Evolutionary conservation across 768 basidiomycete species (phyloP).

Genomic region (Macrolepiota fuliginosa): DNA sequence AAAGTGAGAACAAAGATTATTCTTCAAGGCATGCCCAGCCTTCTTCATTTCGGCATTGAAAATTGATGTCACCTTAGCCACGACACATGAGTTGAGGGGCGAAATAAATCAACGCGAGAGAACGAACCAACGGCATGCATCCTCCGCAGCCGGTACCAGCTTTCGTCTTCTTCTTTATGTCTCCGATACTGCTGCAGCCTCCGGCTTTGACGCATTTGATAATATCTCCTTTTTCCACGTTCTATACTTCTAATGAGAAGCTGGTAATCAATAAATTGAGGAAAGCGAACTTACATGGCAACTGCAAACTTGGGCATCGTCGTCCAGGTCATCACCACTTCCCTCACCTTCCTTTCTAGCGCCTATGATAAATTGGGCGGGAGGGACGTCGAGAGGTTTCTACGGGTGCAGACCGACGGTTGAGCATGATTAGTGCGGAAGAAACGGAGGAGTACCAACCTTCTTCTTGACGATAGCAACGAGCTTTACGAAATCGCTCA

Average conservation of each 20-base stretch:
- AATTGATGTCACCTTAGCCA: slow-evolving; percentile 24
- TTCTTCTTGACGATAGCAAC: slow-evolving; percentile 71
- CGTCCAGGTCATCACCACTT: slow-evolving; percentile 63
- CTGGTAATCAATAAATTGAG: background rate
- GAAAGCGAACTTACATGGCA: slow-evolving; percentile 46
- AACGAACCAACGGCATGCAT: slow-evolving; percentile 54
- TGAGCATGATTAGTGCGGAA: background rate
- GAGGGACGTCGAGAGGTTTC: slow-evolving; percentile 66
- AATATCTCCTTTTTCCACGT: slow-evolving; percentile 62
- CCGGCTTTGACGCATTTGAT: slow-evolving; percentile 49
- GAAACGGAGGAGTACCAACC: slow-evolving; percentile 27
- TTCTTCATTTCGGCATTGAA: slow-evolving; percentile 66
- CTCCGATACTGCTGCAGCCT: slow-evolving; percentile 40
- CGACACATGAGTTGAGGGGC: too few species aligned
- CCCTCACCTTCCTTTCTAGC: slow-evolving; percentile 46
- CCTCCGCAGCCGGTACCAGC: slow-evolving; percentile 74
- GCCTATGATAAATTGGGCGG: slow-evolving; percentile 66
- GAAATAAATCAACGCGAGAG: slow-evolving; percentile 16
- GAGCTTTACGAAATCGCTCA: slow-evolving; percentile 64
- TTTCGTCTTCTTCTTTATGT: slow-evolving; percentile 66
- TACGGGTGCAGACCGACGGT: slow-evolving; percentile 18
- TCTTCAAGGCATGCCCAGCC: slow-evolving; percentile 55
- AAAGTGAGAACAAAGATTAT: slow-evolving; percentile 66
- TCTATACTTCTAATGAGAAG: slow-evolving; percentile 27
- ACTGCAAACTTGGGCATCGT: slow-evolving; percentile 70